Percentiles rank a stretch among this genome's conserved stretches.
phyloP scores from a whole-genome alignment of 192 early-diverging fungal species.

The Linnemannia zychae region DNA sequence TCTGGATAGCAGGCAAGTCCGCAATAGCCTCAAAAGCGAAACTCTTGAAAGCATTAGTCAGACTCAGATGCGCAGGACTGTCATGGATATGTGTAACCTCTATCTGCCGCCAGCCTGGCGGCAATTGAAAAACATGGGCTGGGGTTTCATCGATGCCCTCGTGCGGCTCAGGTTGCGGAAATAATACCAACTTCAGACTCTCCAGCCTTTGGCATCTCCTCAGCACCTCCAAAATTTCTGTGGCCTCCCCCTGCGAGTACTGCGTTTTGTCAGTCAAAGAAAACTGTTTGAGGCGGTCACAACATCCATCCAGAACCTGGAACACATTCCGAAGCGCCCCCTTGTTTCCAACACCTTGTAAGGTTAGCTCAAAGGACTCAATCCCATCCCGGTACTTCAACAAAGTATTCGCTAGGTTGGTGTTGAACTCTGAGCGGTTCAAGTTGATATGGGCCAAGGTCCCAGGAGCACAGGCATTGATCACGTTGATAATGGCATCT shows the following conservation, averaged over 20 bases:
- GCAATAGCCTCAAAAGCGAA: neutral
- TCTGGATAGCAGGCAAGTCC: neutral
- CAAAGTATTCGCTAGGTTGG: neutral
- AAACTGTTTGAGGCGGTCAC: neutral
- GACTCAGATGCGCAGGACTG: neutral
- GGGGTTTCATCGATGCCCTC: neutral
- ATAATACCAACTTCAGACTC: neutral
- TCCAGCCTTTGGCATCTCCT: neutral
- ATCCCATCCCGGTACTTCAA: neutral
- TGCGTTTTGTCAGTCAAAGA: neutral
- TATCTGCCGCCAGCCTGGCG: neutral
- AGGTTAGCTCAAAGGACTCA: neutral
- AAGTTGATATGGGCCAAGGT: neutral
- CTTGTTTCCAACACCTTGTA: neutral
- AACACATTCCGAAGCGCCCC: neutral
- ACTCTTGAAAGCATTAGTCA: neutral
- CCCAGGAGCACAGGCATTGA: neutral
- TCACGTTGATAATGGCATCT: neutral
- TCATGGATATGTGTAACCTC: neutral
- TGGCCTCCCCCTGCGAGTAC: neutral
- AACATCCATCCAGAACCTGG: neutral
- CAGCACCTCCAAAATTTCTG: neutral
- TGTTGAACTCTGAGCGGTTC: neutral
- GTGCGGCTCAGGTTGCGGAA: neutral
- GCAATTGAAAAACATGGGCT: neutral